Evolutionary conservation across 2,329 filamentous ascomycete genomes (phyloP).

Genomic region (Calonectria honghensis): DNA sequence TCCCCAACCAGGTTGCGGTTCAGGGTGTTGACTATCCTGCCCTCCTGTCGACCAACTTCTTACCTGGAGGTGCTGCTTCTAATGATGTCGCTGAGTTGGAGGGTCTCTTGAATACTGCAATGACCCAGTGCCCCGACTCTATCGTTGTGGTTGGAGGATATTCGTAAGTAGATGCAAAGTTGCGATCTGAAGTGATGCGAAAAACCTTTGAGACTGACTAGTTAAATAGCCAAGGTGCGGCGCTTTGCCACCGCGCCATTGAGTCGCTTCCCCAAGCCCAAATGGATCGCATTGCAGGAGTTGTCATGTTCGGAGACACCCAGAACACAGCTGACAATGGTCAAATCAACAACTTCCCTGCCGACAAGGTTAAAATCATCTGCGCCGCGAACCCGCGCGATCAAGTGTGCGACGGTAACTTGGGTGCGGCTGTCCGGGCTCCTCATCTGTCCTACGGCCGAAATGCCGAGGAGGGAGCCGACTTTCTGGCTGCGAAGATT

Average conservation of each 20-base stretch:
- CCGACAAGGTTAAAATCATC: slow-evolving; percentile 13
- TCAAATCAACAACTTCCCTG: slow-evolving; percentile 11
- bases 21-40: slow-evolving; percentile 21
- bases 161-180: background rate
- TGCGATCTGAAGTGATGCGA: background rate
- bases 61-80: background rate
- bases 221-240: background rate
- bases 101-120: background rate
- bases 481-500: slow-evolving; percentile 1
- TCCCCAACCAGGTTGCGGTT: slow-evolving; percentile 10
- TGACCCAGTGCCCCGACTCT: slow-evolving; percentile 11
- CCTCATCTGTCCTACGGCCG: slow-evolving; percentile 19
- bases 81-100: background rate
- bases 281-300: slow-evolving; percentile 10
- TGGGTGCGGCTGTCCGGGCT: slow-evolving; percentile 8
- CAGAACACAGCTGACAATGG: background rate
- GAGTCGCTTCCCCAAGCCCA: slow-evolving; percentile 9
- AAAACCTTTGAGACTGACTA: background rate
- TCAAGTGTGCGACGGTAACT: slow-evolving; percentile 3
- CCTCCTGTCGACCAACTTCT: slow-evolving; percentile 2
- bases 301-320: slow-evolving; percentile 18
- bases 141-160: slow-evolving; percentile 17
- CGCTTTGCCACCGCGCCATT: slow-evolving; percentile 10
- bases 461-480: slow-evolving; percentile 6
- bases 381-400: slow-evolving; percentile 19